Base-by-base conservation (phyloP, 495 filamentous ascomycete species). In the Podospora pseudocomata region DNA sequence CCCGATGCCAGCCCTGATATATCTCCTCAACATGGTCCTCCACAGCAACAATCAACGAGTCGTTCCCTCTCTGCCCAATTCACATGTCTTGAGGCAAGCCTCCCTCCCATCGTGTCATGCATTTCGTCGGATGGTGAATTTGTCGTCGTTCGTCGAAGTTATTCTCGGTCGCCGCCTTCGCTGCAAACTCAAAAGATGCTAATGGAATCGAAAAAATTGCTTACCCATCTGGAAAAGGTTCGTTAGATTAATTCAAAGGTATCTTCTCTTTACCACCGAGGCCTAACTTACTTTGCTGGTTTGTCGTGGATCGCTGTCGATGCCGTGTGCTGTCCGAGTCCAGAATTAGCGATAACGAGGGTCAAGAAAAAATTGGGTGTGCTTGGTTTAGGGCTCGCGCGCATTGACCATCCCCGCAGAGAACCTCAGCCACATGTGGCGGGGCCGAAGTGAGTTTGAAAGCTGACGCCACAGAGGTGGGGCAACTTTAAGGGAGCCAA, bases 201-300 rank as follows among this genome's bases (percentile, higher is more conserved):
- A 70, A 68, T 60, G 27, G 69, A 69, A 62, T 58, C 55, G 55
- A 63, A 74, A 74, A 67, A 60, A 66, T 68, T 67, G 80, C 82
- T 84, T 84, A 84, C 82, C 82, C 82, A 84, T 84, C 82, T 84
- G 65, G n/a, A 65, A 69, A 4, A 39, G 64, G 68, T 68, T 13
- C 13, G 70, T 81, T 68, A 78, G 76, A 68, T 19, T 54, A 56
- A 18, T 59, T 32, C 32, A 26, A 44, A 4, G 39, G 19, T 26
- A 32, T n/a, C 18, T 59, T 26, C 26, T 18, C 16, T 53, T 49
- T 49, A 49, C 13, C 39, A 49, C 39, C 39, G 39, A 49, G 7
- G 39, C 39, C 39, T 11, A 39, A 76, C 81, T 74, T 80, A 84
- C 81, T 80, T 71, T 83, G 80, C 78, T 70, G 72, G 71, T 75